These are phyloP conservation scores for Tuber umbilicatum DNA, from an alignment of 495 filamentous ascomycete genomes.

Conservation along the genomic window DNA sequence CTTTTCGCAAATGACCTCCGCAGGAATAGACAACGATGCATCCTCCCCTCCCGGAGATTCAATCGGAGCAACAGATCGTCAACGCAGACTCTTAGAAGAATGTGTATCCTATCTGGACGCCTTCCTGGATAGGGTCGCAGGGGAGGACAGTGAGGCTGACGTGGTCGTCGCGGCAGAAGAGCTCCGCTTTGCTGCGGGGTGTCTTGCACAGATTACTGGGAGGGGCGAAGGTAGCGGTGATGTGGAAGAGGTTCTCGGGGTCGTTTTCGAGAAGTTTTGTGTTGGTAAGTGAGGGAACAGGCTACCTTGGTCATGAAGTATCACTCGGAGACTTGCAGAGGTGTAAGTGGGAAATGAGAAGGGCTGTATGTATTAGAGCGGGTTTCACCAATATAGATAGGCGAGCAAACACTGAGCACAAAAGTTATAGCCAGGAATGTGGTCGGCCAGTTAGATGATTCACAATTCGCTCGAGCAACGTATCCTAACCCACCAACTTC, in stretches of 20 bases:
- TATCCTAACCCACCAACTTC: background rate
- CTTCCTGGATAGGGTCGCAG: conserved; percentile 54
- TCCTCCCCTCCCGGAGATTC: conserved; percentile 54
- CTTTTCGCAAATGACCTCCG: conserved; percentile 67
- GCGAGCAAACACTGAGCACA: background rate
- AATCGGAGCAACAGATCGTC: conserved; percentile 81
- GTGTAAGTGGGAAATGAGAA: background rate
- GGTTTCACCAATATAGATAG: background rate
- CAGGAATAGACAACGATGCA: conserved; percentile 42
- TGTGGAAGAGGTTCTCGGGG: conserved; percentile 92
- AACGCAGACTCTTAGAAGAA: conserved; percentile 68
- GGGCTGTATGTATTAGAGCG: background rate
- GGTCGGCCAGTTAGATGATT: no score
- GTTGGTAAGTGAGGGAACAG: conserved; percentile 21
- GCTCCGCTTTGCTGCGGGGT: conserved; percentile 71
- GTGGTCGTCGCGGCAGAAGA: conserved; percentile 93
- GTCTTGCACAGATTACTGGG: conserved; percentile 78
- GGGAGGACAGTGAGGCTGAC: conserved; percentile 52
- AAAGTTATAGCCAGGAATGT: background rate
- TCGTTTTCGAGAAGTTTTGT: conserved; percentile 89
- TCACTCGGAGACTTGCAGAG: background rate
- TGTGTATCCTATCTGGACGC: conserved; percentile 63
- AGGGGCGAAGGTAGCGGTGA: conserved; percentile 73
- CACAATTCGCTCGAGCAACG: background rate
- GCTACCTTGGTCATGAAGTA: background rate